Percentiles rank a stretch among this genome's conserved stretches.
phyloP scores from a whole-genome alignment of 2,329 filamentous ascomycete genomes.

The Exophiala mesophila region DNA sequence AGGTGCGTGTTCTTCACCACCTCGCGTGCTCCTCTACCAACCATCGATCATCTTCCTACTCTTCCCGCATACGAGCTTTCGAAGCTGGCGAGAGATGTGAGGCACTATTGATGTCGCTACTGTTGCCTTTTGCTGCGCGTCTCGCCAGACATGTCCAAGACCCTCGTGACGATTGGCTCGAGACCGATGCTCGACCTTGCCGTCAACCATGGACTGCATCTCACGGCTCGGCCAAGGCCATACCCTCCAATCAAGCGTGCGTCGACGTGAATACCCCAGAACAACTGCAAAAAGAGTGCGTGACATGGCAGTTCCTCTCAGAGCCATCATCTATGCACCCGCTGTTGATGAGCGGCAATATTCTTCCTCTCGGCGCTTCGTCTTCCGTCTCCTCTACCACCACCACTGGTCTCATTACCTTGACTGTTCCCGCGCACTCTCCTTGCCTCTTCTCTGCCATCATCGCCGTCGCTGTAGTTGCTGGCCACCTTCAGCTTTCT shows the following conservation, averaged over 20 bases:
- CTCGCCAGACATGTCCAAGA: conserved; percentile 12
- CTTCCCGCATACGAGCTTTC: conserved; percentile 10
- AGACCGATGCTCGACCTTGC: neutral
- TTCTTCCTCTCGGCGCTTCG: conserved; percentile 19
- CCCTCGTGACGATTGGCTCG: conserved; percentile 12
- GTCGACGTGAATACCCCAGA: conserved; percentile 5
- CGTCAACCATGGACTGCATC: conserved; percentile 4
- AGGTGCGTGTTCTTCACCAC: too few species aligned
- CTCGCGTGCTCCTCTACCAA: conserved; percentile 12
- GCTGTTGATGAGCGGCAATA: conserved; percentile 14
- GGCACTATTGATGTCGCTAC: conserved; percentile 12
- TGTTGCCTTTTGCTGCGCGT: conserved; percentile 16
- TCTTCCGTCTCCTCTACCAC: conserved; percentile 4
- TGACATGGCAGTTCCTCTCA: conserved; percentile 16
- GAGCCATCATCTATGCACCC: neutral
- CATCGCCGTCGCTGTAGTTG: conserved; percentile 21
- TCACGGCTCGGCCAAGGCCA: conserved; percentile 3
- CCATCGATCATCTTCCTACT: conserved; percentile 2
- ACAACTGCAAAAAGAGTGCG: conserved; percentile 12
- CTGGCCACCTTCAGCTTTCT: conserved; percentile 22
- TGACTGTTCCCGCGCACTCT: conserved; percentile 7
- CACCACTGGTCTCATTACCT: conserved; percentile 11
- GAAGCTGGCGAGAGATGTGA: too few species aligned
- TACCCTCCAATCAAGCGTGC: conserved; percentile 14
- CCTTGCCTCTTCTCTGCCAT: conserved; percentile 5